phyloP scores from a whole-genome alignment of 805 yeast species.

The Komagataella ulmi region DNA sequence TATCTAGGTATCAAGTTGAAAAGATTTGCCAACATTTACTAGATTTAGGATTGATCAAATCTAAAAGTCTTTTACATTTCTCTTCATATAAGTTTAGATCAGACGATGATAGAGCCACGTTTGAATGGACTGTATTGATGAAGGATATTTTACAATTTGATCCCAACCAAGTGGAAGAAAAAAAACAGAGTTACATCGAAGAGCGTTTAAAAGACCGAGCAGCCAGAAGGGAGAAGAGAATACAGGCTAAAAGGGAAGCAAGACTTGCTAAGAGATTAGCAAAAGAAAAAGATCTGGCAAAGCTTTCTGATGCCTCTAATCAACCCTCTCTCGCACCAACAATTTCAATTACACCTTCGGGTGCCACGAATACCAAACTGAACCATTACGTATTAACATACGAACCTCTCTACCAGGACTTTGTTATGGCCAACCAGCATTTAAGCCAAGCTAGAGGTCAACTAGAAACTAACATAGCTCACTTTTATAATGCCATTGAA shows the following conservation, averaged over 20 bases:
- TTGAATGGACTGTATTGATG: conserved; percentile 5
- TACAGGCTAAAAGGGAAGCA: neutral
- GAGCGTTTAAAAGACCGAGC: neutral
- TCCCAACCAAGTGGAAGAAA: neutral
- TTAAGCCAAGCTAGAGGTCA: neutral
- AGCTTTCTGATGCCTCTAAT: neutral
- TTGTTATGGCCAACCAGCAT: neutral
- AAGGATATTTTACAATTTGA: neutral
- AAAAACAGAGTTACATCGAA: neutral
- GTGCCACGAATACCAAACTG: neutral
- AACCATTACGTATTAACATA: neutral
- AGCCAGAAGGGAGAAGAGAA: neutral
- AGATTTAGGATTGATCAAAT: conserved; percentile 7
- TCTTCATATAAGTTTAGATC: conserved; percentile 7
- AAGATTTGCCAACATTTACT: conserved; percentile 6
- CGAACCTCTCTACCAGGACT: neutral
- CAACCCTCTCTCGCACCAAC: neutral
- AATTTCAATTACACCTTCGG: neutral
- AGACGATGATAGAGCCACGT: conserved; percentile 7
- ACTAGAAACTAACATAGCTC: neutral
- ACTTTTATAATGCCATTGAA: neutral
- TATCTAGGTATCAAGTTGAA: conserved; percentile 8
- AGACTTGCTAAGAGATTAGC: neutral
- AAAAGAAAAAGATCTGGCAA: neutral
- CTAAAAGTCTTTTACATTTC: neutral